Conservation (phyloP, 177 flowering plant species). For the Vitis hybrid region DNA sequence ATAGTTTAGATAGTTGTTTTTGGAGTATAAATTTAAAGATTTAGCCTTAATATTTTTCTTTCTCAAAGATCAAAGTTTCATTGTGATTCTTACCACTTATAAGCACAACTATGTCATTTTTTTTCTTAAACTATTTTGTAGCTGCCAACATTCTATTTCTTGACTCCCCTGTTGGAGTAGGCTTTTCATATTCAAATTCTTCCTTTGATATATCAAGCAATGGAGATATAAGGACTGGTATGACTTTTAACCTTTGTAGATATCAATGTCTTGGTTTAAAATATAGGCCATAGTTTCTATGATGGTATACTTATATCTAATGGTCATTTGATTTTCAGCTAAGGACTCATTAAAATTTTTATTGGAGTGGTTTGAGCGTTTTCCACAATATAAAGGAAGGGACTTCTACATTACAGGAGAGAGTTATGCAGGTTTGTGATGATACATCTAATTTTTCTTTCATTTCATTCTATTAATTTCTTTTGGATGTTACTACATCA, state of each 20-base stretch:
- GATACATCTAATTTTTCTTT: neutral
- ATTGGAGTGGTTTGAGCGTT: constrained; percentile 76
- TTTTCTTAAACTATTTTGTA: constrained; percentile 28
- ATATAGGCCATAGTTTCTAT: neutral
- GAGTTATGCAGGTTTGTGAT: constrained; percentile 80
- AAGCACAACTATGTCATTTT: too few relatives aligned
- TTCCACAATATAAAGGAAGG: constrained; percentile 81
- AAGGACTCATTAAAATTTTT: constrained; percentile 72
- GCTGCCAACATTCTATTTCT: constrained; percentile 86
- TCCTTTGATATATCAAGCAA: constrained; percentile 60
- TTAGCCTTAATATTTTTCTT: too few relatives aligned
- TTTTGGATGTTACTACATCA: too few relatives aligned
- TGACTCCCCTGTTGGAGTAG: constrained; percentile 95
- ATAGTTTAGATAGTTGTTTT: too few relatives aligned
- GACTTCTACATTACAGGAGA: constrained; percentile 87
- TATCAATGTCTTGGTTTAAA: neutral
- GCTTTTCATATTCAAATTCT: constrained; percentile 87
- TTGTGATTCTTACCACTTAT: too few relatives aligned
- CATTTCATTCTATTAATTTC: too few relatives aligned
- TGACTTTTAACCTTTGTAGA: neutral
- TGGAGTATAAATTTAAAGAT: too few relatives aligned
- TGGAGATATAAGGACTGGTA: constrained; percentile 93
- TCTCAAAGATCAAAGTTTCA: too few relatives aligned
- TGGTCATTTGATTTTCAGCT: constrained; percentile 46
- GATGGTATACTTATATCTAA: neutral